Percentiles rank a stretch among this genome's conserved stretches.
These are phyloP conservation scores for Obelidium mucronatum DNA, from an alignment of 192 early-diverging fungal species.

Conservation along the genomic window DNA sequence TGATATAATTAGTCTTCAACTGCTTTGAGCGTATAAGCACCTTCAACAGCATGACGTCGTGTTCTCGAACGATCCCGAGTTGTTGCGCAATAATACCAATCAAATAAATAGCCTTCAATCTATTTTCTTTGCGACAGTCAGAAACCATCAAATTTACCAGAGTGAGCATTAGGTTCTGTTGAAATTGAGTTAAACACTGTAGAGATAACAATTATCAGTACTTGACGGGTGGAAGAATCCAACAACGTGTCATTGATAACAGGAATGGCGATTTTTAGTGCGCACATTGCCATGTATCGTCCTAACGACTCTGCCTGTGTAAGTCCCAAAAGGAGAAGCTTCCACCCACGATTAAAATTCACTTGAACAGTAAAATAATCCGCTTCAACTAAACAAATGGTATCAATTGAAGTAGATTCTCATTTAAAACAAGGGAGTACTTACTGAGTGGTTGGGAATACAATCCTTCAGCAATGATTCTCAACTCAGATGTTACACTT, in stretches of 20 bases:
- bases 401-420: not conserved
- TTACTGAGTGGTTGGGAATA: constrained; percentile 46
- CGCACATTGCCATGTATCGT: constrained; percentile 61
- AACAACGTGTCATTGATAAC: constrained; percentile 60
- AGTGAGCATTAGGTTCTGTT: constrained; percentile 46
- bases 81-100: constrained; percentile 55
- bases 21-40: constrained; percentile 35
- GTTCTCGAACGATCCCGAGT: constrained; percentile 54
- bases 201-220: constrained; percentile 16
- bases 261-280: constrained; percentile 52
- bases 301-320: constrained; percentile 59
- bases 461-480: constrained; percentile 55
- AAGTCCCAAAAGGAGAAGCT: constrained; percentile 59
- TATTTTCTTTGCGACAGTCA: constrained; percentile 60
- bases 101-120: constrained; percentile 59
- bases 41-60: constrained; percentile 49
- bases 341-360: constrained; percentile 64
- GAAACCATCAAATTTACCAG: constrained; percentile 57
- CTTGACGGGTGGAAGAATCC: constrained; percentile 56
- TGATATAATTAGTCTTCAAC: constrained; percentile 16
- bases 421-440: constrained; percentile 8
- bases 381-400: constrained; percentile 45
- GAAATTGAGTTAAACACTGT: not conserved
- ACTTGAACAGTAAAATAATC: constrained; percentile 61
- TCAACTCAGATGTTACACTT: constrained; percentile 48